Evolutionary conservation across 2,329 filamentous ascomycete species (phyloP), one percentile per base, ranked within the genome.

Genomic region (Mollisia scopiformis): DNA sequence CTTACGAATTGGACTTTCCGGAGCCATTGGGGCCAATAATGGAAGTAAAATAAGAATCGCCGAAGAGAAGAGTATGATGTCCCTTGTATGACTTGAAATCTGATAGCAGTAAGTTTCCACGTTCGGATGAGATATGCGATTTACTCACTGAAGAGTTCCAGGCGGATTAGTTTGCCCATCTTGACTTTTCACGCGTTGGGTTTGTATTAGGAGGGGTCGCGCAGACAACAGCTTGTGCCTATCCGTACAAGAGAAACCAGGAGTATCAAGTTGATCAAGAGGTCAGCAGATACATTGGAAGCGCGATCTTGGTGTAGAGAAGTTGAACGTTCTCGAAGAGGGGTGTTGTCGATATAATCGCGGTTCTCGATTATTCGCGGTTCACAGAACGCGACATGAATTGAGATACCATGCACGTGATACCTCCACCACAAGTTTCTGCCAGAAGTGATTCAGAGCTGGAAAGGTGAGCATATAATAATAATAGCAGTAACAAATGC

Each of bases 81-180:
- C 93, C 95, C 77, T 97, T 97, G 82, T 99, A 99, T 71, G 95
- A 98, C 81, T 99, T 99, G 87, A 99, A 99, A 81, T 99, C 91
- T 95, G 61, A 43, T 14, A 14, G 23, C 11, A 8, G 56, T 73
- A 10, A 73, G 68, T 55, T 21, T 23, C 25, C 41, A 23, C 19
- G 23, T 41, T 14, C 3, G 33, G 8, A 56, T 31, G 4, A 35
- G 21, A 25, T 19, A 54, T 41, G 57, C 61, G 47, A 64, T 46
- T 50, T 50, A 80, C 88, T 67, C 82, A 95, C 92, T 97, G 80
- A 90, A 96, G 64, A 99, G 84, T 82, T 98, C 94, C 55, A 99
- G 87, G 64, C 93, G 89, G 73, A 97, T 91, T 72, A 99, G 89
- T 79, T 98, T 98, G 68, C 94, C 94, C 95, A 99, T 98, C 66